Conservation (phyloP, 306 rosid genomes). For the Prunus persica region Prunus_persica_NCBIv2 NC_034010.1:18462001-18462500, state of each 20-base stretch:
- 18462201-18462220: conserved; percentile 49
- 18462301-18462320: no score
- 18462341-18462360: no score
- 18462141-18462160: conserved; percentile 84
- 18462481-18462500: not conserved
- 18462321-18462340: no score
- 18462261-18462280: no score
- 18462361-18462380: no score
- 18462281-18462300: no score
- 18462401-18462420: no score
- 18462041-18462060: no score
- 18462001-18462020: not conserved
- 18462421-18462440: no score
- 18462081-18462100: not conserved
- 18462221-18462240: conserved; percentile 19
- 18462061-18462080: not conserved
- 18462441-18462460: no score
- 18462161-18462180: conserved; percentile 82
- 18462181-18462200: conserved; percentile 58
- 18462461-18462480: not conserved
- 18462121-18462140: conserved; percentile 67
- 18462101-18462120: not conserved
- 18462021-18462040: not conserved
- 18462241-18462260: not conserved
- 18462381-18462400: no score